Conservation (phyloP, 2,329 filamentous ascomycete genomes). For the Claviceps fusiformis region DNA sequence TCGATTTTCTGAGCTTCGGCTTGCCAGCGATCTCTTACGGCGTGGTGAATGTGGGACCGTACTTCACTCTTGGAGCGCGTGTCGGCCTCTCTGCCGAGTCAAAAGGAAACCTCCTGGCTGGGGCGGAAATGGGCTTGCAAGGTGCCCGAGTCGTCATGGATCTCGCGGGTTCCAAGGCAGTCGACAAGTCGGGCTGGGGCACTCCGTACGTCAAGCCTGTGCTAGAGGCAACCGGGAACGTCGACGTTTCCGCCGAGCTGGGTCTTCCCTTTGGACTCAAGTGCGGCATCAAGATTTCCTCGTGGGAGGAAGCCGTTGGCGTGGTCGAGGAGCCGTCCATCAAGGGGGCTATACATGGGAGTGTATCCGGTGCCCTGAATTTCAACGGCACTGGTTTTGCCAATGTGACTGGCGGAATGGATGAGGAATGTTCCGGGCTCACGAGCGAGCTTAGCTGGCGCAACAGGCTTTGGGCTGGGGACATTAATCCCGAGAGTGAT, state of each 20-base stretch:
- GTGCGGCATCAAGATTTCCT: conserved; percentile 11
- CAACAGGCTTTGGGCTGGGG: conserved; percentile 13
- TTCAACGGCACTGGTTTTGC: not conserved
- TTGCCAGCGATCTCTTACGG: conserved; percentile 15
- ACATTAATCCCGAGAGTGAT: conserved; percentile 6
- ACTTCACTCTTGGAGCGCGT: conserved; percentile 11
- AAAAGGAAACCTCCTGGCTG: conserved; percentile 15
- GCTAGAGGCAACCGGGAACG: conserved; percentile 15
- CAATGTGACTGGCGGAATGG: conserved; percentile 9
- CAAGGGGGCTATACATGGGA: conserved; percentile 11
- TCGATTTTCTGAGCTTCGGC: conserved; percentile 12
- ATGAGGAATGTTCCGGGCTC: conserved; percentile 15
- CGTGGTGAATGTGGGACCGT: conserved; percentile 14
- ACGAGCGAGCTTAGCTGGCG: conserved; percentile 15
- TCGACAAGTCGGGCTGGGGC: conserved; percentile 10
- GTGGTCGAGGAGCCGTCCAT: conserved; percentile 17
- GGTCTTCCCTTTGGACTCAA: conserved; percentile 17
- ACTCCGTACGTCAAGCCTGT: conserved; percentile 16
- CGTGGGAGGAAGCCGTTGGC: conserved; percentile 11
- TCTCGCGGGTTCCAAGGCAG: conserved; percentile 11
- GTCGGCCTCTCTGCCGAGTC: conserved; percentile 12
- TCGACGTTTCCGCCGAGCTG: conserved; percentile 13
- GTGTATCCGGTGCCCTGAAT: conserved; percentile 7
- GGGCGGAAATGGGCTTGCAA: conserved; percentile 14
- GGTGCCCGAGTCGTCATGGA: conserved; percentile 9